Evolutionary conservation across 306 rosid genomes (phyloP), one percentile per base, ranked within the genome.

Genomic region (Corylus americana): DNA sequence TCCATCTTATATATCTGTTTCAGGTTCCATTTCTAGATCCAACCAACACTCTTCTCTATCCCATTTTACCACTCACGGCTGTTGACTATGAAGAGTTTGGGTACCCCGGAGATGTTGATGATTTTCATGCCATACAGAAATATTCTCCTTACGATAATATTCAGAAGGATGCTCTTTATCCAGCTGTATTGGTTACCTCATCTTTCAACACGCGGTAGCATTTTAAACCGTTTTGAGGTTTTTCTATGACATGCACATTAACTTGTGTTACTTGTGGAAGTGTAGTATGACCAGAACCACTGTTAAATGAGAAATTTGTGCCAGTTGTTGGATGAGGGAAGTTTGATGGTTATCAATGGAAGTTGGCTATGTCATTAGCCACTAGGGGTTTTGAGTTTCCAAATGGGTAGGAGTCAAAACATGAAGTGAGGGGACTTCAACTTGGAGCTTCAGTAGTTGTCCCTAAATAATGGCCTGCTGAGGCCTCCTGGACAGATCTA

Each of bases 1-100:
- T 57, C 27, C 14, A 48, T 66, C 47, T 81, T n/a, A 68, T 74
- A 16, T 54, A 72, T 87, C 76, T 80, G 76, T 85, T 80, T 70
- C 84, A 93, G 99, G 96, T 91, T 82, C 97, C 99, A 6, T 93
- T 95, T 90, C 83, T 96, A 73, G 99, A 96, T 80, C 77, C 93
- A 27, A 86, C 95, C 59, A 90, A 84, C 89, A 93, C 98, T 79
- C 99, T 93, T 79, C 83, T 88, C 76, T 64, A 89, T 87, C 99
- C 99, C 35, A 87, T 91, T 83, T 84, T 96, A 79, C 97, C 98
- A 51, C 93, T 90, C 48, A 79, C 75, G 13, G 92, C 96, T 22
- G 84, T 53, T 53, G 99, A 96, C 74, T 91, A 88, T 45, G 94
- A 96, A 81, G 98, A 96, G 83, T 96, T 96, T 83, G 99, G 99